phyloP scores from a whole-genome alignment of 2,329 filamentous ascomycete species.

The Geosmithia morbida region DNA sequence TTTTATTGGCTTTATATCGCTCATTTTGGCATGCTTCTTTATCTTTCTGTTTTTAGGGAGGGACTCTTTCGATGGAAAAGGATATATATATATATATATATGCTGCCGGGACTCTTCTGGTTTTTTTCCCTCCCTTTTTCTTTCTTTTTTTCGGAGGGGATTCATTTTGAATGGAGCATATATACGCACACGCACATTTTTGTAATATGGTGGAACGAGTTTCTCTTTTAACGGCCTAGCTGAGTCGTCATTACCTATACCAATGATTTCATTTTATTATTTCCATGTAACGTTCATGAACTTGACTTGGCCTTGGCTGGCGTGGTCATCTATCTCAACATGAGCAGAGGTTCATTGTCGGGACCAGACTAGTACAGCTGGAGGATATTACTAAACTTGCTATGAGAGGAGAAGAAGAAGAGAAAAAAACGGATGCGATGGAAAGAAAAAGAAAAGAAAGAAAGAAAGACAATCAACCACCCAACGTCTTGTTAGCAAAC shows the following conservation, averaged over 20 bases:
- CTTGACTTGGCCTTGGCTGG: no score
- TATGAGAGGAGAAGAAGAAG: neutral
- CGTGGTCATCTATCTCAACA: no score
- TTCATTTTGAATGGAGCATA: neutral
- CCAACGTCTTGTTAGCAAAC: constrained; percentile 27
- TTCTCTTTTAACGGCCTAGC: no score
- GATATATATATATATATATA: no score
- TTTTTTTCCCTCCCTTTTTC: neutral
- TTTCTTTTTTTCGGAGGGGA: neutral
- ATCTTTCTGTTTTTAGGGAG: neutral
- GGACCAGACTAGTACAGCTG: no score
- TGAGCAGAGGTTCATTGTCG: no score
- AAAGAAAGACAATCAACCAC: constrained; percentile 3
- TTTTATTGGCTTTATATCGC: neutral
- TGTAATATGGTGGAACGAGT: no score
- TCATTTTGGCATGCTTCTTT: neutral
- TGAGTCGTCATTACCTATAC: no score
- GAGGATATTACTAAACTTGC: no score
- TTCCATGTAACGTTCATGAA: no score
- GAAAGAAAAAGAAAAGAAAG: neutral
- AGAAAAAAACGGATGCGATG: neutral
- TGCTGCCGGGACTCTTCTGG: neutral
- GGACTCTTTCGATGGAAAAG: neutral
- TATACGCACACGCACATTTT: no score
- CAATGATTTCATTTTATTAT: no score